Evolutionary conservation across 169 alveolate species (phyloP), one percentile per base, ranked within the genome.

Genomic region (Eimeria tenella): DNA sequence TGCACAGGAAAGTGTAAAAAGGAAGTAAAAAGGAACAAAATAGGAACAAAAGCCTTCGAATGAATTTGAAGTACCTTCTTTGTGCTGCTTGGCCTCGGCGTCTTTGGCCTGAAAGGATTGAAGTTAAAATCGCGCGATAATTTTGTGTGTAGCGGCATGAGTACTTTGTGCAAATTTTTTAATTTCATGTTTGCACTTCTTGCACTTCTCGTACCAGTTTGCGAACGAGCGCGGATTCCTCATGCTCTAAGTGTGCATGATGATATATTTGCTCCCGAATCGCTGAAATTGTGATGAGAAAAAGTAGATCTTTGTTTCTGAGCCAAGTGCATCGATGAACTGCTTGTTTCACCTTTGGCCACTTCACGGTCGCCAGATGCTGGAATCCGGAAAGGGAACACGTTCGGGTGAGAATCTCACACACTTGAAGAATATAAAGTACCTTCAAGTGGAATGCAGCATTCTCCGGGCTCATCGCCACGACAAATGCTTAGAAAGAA

Each of bases 331-430:
- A 49, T 50, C 23, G 55, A 53, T 49, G 68, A 25, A 25, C 89
- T 31, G 42, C 42, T 31, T 31, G 42, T 23, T n/a, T 13, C 77
- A 83, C 91, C 91, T 83, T 70, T 60, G 23, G 91, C 91, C 60
- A 83, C 68, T 55, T 83, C 91, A 13, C 60, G 74, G n/a, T 83
- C 91, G 74, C 79, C 91, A 25, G 91, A 83, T 25, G 91, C 91
- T 83, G 63, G 15, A 60, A 75, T 6, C 31, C 91, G 50, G 62
- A 13, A 60, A 62, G 25, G 21, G 19, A 9, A n/a, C 23, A n/a
- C 13, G 21, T 8, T 3, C 0, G 2, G 42, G 42, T 31, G 42
- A 31, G 2, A 31, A 31, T 2, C 42, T 31, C 42, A 31, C 42
- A 31, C 42, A 31, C 42, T 31, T 17, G 68, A 60, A 3, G 17